Percentiles rank a stretch among this genome's conserved stretches.
Conservation (phyloP, 768 basidiomycete species). For the Mycena kentingensis region DNA sequence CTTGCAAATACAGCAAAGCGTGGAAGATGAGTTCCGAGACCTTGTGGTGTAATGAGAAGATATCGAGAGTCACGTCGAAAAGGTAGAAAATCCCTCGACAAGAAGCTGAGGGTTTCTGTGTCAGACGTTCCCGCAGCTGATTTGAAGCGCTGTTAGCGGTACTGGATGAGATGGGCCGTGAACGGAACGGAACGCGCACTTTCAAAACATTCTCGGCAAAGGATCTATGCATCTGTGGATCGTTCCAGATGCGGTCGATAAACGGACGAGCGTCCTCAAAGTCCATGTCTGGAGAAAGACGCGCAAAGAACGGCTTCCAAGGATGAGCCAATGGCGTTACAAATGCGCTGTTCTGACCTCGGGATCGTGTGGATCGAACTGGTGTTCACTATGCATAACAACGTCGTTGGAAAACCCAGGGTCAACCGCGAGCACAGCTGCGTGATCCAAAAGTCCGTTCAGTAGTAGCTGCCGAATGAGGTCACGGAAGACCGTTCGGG, state of each 20-base stretch:
- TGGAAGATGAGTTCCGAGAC: conserved; percentile 67
- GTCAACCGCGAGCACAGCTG: conserved; percentile 54
- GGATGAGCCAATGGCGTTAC: conserved; percentile 13
- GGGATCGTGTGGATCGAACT: conserved; percentile 60
- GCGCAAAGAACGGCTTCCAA: conserved; percentile 58
- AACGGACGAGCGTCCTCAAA: conserved; percentile 40
- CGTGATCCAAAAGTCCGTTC: conserved; percentile 55
- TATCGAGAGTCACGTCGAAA: conserved; percentile 62
- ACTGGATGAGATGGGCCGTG: neutral
- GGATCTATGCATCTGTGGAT: conserved; percentile 53
- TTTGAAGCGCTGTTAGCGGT: conserved; percentile 55
- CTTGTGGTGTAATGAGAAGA: conserved; percentile 66
- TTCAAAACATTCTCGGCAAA: conserved; percentile 61
- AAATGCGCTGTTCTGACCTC: conserved; percentile 43
- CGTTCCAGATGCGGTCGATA: conserved; percentile 52
- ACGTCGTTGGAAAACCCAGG: conserved; percentile 53
- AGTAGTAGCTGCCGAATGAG: conserved; percentile 58
- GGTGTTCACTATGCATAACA: conserved; percentile 59
- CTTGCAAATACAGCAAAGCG: conserved; percentile 62
- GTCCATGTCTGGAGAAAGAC: conserved; percentile 52
- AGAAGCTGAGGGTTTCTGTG: conserved; percentile 66
- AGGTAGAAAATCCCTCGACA: conserved; percentile 69
- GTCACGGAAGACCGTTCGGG: conserved; percentile 45
- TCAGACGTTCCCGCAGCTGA: conserved; percentile 54
- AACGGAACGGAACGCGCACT: conserved; percentile 39